A percentile compares a stretch with the other conserved stretches of the same genome.
These are phyloP conservation scores for Herpotrichia juniperi DNA, from an alignment of 2,329 filamentous ascomycete genomes.

Conservation along the genomic window DNA sequence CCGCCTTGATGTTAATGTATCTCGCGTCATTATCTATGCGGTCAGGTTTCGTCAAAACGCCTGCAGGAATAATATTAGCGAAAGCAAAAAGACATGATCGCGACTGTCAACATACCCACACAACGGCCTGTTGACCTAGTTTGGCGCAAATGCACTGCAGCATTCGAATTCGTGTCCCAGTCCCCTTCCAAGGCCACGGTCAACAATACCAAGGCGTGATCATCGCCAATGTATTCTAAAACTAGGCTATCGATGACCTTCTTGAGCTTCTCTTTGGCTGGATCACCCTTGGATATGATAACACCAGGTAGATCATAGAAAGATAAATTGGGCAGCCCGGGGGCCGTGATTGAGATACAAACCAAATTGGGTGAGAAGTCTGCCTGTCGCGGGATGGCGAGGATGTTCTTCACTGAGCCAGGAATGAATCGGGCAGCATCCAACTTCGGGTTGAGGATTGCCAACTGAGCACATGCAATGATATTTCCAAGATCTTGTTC, in stretches of 20 bases:
- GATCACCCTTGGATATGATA: conserved; percentile 63
- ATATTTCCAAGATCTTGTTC: conserved; percentile 69
- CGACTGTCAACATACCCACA: conserved; percentile 40
- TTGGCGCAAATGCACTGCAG: conserved; percentile 61
- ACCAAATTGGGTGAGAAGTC: conserved; percentile 86
- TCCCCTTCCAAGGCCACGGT: conserved; percentile 80
- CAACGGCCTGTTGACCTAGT: conserved; percentile 50
- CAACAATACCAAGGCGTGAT: conserved; percentile 77
- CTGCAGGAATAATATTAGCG: conserved; percentile 51
- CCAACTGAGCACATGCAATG: conserved; percentile 76
- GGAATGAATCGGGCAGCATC: conserved; percentile 51
- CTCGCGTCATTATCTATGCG: conserved; percentile 62
- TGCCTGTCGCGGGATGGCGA: conserved; percentile 49
- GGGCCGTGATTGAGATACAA: conserved; percentile 74
- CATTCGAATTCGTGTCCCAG: conserved; percentile 71
- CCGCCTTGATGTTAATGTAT: conserved; percentile 62
- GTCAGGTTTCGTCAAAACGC: conserved; percentile 87
- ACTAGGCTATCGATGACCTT: conserved; percentile 75
- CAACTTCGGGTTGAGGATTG: conserved; percentile 71
- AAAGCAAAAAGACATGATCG: not conserved
- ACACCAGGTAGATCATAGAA: conserved; percentile 89
- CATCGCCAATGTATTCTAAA: conserved; percentile 69
- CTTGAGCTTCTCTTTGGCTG: conserved; percentile 59
- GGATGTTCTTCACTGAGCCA: not conserved
- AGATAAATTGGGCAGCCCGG: conserved; percentile 72